These are phyloP conservation scores for Pythium graminicola DNA, from an alignment of 352 stramenopile genomes.

Conservation along the genomic window DNA sequence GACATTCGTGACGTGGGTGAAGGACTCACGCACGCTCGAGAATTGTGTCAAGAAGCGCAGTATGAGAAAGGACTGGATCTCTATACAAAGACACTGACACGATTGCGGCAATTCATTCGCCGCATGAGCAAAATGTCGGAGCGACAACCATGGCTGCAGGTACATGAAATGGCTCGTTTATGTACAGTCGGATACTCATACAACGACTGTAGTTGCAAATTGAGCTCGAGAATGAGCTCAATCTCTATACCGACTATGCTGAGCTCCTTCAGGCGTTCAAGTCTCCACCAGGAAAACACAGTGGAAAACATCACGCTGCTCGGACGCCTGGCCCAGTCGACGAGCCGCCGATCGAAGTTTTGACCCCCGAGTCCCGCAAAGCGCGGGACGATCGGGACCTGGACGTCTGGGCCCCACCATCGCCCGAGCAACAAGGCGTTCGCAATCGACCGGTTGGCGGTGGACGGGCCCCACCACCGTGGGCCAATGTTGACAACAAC, in stretches of 20 bases:
- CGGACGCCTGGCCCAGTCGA: conserved; percentile 16
- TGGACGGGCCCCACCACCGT: conserved; percentile 37
- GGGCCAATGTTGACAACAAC: conserved; percentile 47
- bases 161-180: conserved; percentile 15
- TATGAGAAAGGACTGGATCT: conserved; percentile 57
- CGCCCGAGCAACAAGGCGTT: conserved; percentile 44
- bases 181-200: conserved; percentile 1
- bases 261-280: conserved; percentile 70
- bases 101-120: conserved; percentile 56
- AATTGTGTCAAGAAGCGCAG: conserved; percentile 57
- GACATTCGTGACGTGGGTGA: conserved; percentile 71
- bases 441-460: not conserved
- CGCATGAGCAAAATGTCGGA: conserved; percentile 64
- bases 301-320: conserved; percentile 27
- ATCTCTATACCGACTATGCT: conserved; percentile 66
- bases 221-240: conserved; percentile 76
- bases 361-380: conserved; percentile 28
- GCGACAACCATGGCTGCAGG: conserved; percentile 75
- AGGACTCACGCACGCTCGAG: conserved; percentile 43
- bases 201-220: conserved; percentile 57
- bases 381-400: conserved; percentile 38
- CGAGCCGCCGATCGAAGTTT: conserved; percentile 19
- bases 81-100: conserved; percentile 50
- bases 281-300: conserved; percentile 25
- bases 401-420: conserved; percentile 69